Conservation (phyloP, 2,329 filamentous ascomycete genomes). For the Neopestalotiopsis clavispora region DNA sequence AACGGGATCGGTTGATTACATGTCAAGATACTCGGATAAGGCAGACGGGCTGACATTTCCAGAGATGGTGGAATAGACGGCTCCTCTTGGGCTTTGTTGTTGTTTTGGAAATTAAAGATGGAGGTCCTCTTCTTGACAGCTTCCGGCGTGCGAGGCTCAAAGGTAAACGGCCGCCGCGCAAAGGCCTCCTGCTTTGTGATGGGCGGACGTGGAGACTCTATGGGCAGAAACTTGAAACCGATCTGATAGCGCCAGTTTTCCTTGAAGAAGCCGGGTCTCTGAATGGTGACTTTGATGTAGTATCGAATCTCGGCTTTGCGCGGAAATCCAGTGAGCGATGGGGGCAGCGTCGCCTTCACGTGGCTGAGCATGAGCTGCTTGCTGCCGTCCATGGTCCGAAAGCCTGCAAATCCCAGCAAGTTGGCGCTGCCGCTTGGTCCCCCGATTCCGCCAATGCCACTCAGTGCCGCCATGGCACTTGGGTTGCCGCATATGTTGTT, state of each 20-base stretch:
- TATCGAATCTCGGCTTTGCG: constrained; percentile 90
- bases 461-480: constrained; percentile 57
- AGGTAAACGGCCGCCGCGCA: constrained; percentile 73
- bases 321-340: constrained; percentile 85
- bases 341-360: constrained; percentile 85
- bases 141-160: constrained; percentile 47
- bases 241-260: constrained; percentile 78
- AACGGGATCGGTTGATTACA: constrained; percentile 87
- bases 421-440: constrained; percentile 41
- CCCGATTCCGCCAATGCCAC: constrained; percentile 57
- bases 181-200: constrained; percentile 78
- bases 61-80: constrained; percentile 67
- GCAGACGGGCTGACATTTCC: constrained; percentile 78
- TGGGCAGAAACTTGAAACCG: constrained; percentile 86
- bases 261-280: constrained; percentile 85
- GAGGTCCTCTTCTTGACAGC: constrained; percentile 47
- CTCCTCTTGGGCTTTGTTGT: constrained; percentile 23
- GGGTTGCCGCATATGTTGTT: constrained; percentile 73
- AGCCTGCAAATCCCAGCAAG: constrained; percentile 54
- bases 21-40: constrained; percentile 85
- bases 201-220: constrained; percentile 81
- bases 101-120: constrained; percentile 18
- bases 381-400: constrained; percentile 67
- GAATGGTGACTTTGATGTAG: constrained; percentile 93
- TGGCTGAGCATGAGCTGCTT: constrained; percentile 70